phyloP scores from a whole-genome alignment of 441 rosid species.

The Erodium texanum region DNA sequence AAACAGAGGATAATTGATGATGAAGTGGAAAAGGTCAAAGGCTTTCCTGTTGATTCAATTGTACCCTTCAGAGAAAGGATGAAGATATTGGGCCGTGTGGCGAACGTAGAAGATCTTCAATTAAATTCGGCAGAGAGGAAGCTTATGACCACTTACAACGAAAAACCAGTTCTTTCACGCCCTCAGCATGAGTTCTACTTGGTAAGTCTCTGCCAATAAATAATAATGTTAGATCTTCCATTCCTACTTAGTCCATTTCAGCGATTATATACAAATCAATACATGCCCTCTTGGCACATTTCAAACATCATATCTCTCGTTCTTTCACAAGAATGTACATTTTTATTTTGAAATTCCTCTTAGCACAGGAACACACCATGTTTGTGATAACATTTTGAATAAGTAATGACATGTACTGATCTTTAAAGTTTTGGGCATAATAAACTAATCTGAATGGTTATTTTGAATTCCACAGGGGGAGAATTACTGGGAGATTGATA shows the following conservation, averaged over 20 bases:
- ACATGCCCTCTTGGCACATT: too few relatives aligned
- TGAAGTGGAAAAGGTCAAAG: constrained; percentile 73
- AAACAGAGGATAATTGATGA: constrained; percentile 63
- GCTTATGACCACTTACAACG: constrained; percentile 86
- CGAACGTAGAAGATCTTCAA: constrained; percentile 70
- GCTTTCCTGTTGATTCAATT: constrained; percentile 58
- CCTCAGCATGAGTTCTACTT: constrained; percentile 72
- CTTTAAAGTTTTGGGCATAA: not conserved
- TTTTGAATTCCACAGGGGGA: constrained; percentile 38
- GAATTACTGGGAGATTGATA: constrained; percentile 73
- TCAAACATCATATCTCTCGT: not conserved
- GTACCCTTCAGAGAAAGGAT: constrained; percentile 68
- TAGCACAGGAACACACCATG: not conserved
- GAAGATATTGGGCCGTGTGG: constrained; percentile 86
- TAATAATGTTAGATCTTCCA: too few relatives aligned
- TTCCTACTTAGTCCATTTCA: too few relatives aligned
- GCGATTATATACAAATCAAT: too few relatives aligned
- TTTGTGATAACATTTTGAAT: not conserved
- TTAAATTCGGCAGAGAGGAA: constrained; percentile 75
- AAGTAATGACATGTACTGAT: too few relatives aligned
- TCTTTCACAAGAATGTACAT: too few relatives aligned
- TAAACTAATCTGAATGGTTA: not conserved
- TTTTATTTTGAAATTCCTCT: not conserved
- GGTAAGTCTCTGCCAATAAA: constrained; percentile 27
- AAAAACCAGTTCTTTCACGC: constrained; percentile 91